Conservation (phyloP, 768 basidiomycete species). For the Gelatoporia subvermispora region DNA sequence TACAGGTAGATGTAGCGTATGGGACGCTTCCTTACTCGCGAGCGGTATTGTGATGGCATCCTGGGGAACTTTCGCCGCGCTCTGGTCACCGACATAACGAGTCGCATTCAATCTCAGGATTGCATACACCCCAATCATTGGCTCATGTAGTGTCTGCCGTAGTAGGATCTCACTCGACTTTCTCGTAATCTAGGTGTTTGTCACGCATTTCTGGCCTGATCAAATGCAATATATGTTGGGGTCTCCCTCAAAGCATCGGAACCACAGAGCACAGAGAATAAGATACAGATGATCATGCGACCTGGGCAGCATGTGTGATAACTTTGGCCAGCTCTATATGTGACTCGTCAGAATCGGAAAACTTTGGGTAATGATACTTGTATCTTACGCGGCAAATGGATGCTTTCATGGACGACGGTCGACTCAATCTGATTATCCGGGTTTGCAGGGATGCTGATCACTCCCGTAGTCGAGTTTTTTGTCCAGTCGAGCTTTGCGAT, state of each 20-base stretch:
- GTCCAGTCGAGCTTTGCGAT: conserved; percentile 66
- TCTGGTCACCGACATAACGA: conserved; percentile 26
- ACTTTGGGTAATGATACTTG: conserved; percentile 2
- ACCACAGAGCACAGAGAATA: not conserved
- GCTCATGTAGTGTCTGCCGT: not conserved
- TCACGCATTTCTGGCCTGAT: no score
- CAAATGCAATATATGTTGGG: no score
- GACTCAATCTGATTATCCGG: conserved; percentile 87
- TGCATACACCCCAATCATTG: not conserved
- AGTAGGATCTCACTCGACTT: not conserved
- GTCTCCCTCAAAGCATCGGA: no score
- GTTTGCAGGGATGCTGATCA: conserved; percentile 72
- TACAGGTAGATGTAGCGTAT: conserved; percentile 38
- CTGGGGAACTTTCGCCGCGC: conserved; percentile 72
- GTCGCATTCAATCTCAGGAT: no score
- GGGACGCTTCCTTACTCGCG: conserved; percentile 53
- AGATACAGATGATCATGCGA: conserved; percentile 29
- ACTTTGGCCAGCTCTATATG: conserved; percentile 67
- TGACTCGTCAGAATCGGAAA: conserved; percentile 1
- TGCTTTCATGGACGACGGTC: conserved; percentile 76
- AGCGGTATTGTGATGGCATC: conserved; percentile 60
- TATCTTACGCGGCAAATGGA: conserved; percentile 73
- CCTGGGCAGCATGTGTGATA: conserved; percentile 64
- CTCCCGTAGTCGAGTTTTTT: conserved; percentile 44
- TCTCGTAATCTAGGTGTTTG: no score